These are phyloP conservation scores for Rhynchosporium agropyri DNA, from an alignment of 2,329 filamentous ascomycete species.

Conservation along the genomic window DNA sequence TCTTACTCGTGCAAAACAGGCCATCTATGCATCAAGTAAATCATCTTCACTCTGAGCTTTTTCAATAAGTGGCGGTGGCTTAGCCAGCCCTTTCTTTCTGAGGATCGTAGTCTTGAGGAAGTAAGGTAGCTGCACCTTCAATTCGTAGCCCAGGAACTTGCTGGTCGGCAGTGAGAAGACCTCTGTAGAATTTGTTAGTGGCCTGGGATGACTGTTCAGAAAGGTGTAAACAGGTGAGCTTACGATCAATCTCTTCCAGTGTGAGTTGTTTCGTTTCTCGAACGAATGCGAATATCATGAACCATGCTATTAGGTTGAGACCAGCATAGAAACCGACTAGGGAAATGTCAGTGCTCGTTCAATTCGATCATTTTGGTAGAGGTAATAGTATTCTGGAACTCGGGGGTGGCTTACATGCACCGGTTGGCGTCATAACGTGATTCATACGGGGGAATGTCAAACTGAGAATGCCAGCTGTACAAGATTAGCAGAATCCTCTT, in stretches of 20 bases:
- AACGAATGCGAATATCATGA: conserved; percentile 58
- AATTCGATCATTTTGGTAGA: not conserved
- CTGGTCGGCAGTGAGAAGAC: conserved; percentile 31
- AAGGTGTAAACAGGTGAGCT: conserved; percentile 49
- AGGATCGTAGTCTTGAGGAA: conserved; percentile 30
- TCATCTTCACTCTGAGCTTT: conserved; percentile 16
- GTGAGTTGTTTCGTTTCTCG: conserved; percentile 57
- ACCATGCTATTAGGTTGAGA: conserved; percentile 55
- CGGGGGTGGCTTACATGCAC: conserved; percentile 55
- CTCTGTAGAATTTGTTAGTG: conserved; percentile 13
- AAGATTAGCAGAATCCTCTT: conserved; percentile 67
- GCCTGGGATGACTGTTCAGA: not conserved
- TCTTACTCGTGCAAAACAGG: not conserved
- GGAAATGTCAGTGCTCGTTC: no score
- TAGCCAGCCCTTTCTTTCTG: conserved; percentile 44
- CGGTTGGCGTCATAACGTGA: conserved; percentile 36
- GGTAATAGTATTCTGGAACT: not conserved
- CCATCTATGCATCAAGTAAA: conserved; percentile 5
- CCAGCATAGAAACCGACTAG: conserved; percentile 59
- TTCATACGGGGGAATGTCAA: conserved; percentile 48
- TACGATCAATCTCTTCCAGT: conserved; percentile 49
- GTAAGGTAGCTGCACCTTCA: conserved; percentile 29
- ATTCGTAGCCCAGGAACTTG: conserved; percentile 28
- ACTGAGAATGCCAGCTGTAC: conserved; percentile 60
- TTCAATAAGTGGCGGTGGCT: conserved; percentile 26